Conservation (phyloP, 2,329 filamentous ascomycete genomes). For the Diaporthe eres region DNA sequence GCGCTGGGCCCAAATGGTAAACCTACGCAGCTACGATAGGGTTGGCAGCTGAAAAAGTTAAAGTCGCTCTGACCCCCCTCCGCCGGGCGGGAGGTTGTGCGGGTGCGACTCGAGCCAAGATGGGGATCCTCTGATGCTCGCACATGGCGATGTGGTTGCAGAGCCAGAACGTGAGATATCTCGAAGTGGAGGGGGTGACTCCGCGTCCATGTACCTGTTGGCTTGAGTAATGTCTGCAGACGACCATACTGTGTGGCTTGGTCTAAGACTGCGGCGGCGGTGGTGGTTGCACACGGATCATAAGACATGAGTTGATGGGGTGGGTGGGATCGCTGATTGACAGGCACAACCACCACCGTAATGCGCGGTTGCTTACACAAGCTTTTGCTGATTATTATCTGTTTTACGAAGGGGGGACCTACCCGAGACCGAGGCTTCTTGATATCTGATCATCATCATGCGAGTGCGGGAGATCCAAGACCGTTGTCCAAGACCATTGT, state of each 20-base stretch:
- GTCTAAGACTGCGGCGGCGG: slow-evolving; percentile 9
- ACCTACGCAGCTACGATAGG: slow-evolving; percentile 1
- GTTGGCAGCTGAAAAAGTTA: slow-evolving; percentile 33
- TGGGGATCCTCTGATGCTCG: slow-evolving; percentile 17
- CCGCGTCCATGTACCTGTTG: slow-evolving; percentile 14
- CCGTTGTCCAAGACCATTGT: slow-evolving; percentile 26
- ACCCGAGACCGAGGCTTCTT: slow-evolving; percentile 30
- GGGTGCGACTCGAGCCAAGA: slow-evolving; percentile 22
- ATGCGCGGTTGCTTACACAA: slow-evolving; percentile 19
- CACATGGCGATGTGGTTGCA: neutral
- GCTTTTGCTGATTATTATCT: slow-evolving; percentile 9
- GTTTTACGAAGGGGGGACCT: neutral
- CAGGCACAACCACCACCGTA: slow-evolving; percentile 22
- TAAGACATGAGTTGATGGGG: slow-evolving; percentile 25
- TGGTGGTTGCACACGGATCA: neutral
- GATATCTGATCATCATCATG: slow-evolving; percentile 33
- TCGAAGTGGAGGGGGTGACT: slow-evolving; percentile 10
- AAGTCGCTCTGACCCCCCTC: slow-evolving; percentile 29
- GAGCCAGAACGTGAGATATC: neutral
- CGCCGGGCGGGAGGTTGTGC: slow-evolving; percentile 29
- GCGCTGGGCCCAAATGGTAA: slow-evolving; percentile 3
- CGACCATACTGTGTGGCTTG: slow-evolving; percentile 18
- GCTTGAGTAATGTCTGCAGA: slow-evolving; percentile 11
- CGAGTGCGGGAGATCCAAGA: slow-evolving; percentile 5
- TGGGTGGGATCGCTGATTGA: slow-evolving; percentile 22